Base-by-base conservation (phyloP, 768 basidiomycete species). In the Butyriboletus loyo region DNA sequence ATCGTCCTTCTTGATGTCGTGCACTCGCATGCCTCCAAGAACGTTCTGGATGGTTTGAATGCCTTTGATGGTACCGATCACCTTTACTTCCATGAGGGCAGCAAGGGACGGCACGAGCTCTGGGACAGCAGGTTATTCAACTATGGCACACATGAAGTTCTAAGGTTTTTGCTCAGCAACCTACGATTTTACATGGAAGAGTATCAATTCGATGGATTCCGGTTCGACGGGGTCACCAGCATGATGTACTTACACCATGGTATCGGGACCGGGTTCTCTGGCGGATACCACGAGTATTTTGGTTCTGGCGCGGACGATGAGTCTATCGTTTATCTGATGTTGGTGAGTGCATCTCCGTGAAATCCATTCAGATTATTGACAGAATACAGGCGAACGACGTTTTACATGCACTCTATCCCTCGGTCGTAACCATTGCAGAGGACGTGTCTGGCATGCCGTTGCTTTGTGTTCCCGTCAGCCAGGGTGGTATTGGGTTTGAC, bases 211-310 rank as follows among this genome's bases (percentile, higher is more conserved):
- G 97, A 98, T 63, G 97, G 97, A 11, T 99, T 98, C 82, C 77
- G 97, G 38, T 99, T 99, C 66, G 97, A 99, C 60, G 97, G 97
- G 25, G 97, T 99, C 43, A 99, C 97, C 4, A 95, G 92, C 66
- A 98, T 98, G 96, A 95, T 99, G 92, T 99, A 98, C 73, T 74
- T 83, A 46, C 97, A 99, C 66, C 97, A 98, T 70, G 97, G 97
- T 10, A 98, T 98, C 61, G 96, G 96, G 15, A 83, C 94, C 8
- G 97, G 96, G 17, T 99, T 99, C 74, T 96, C 93, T 37, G 95
- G 96, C 25, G 95, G 92, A 13, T 99, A 99, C 72, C 91, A 97
- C 65, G 97, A 99, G 71, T 99, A 99, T 73, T 99, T 98, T 69
- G 96, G 95, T 14, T 75, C 82, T 31, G 74, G 72, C 13, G 88